Conservation (phyloP, 768 basidiomycete genomes). For the Kwoniella dejecticola region DNA sequence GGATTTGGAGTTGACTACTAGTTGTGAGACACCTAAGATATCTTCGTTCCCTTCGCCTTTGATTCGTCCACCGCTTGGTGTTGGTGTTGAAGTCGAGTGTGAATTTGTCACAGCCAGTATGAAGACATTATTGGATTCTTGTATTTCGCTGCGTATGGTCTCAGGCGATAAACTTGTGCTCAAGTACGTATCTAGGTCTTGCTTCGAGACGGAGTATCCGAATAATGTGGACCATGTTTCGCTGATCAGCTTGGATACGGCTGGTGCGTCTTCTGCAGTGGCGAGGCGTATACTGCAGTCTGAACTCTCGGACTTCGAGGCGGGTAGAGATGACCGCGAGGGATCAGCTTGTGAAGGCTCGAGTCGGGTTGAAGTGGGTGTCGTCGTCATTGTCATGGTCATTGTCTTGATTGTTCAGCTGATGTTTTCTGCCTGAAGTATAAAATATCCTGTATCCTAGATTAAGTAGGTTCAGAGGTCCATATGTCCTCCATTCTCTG, state of each 20-base stretch:
- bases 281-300: neutral
- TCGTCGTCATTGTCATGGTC: too few species aligned
- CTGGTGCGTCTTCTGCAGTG: slow-evolving; percentile 6
- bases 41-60: neutral
- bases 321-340: too few species aligned
- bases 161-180: slow-evolving; percentile 21
- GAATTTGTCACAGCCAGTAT: neutral
- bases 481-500: too few species aligned
- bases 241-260: slow-evolving; percentile 24
- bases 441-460: too few species aligned
- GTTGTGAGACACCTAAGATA: slow-evolving; percentile 21
- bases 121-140: slow-evolving; percentile 1
- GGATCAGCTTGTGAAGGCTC: neutral
- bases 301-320: neutral
- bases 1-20: slow-evolving; percentile 5
- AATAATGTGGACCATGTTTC: slow-evolving; percentile 39
- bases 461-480: too few species aligned
- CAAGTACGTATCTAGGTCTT: slow-evolving; percentile 34
- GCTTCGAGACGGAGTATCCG: slow-evolving; percentile 29
- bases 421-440: too few species aligned
- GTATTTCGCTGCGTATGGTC: slow-evolving; percentile 6
- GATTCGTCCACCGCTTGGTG: too few species aligned
- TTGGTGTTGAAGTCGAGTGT: neutral
- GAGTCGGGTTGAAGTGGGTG: too few species aligned
- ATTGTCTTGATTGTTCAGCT: too few species aligned